Evolutionary conservation across 1,284 basidiomycete species (phyloP), one percentile per base, ranked within the genome.

Genomic region (Apiotrichum porosum): DNA sequence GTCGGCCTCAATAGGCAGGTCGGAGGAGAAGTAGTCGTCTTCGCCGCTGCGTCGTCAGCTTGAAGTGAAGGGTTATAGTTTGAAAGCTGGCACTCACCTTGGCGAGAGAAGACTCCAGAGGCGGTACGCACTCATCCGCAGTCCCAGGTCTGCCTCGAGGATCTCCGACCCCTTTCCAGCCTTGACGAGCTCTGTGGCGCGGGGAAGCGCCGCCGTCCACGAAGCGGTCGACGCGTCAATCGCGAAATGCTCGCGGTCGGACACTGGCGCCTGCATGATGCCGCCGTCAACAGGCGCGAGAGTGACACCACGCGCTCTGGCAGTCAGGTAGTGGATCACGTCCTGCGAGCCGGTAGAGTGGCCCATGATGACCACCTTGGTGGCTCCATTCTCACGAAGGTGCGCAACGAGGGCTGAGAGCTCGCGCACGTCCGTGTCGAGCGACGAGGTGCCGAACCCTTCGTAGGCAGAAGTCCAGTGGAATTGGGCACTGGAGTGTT

Each of bases 281-380:
- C 68, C 73, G 2, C 66, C 69, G 12, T 65, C 49, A 32, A 69
- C 62, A 9, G 32, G 24, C n/a, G 57, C 36, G 12, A 8, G 2
- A 9, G 15, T 23, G 8, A 12, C 26, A 12, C 26, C 26, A 28
- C 8, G 8, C 6, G 26, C 26, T 6, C 8, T 51, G 14, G 56
- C 54, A 22, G 62, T 57, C 26, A 73, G 62, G 58, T 71, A 73
- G 37, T 65, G 62, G 17, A 72, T 67, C 19, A 70, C 64, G 45
- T 73, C 71, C 54, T 75, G 73, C 13, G 63, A 70, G 12, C 73
- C 73, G 6, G 73, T 75, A 4, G 67, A 70, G 49, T 73, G 72
- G 33, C 73, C 73, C 65, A 72, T 69, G 15, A 72, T 37, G 31
- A 73, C 61, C 26, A 74, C 40, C 12, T 35, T 28, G 30, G 12